Percentiles rank a stretch among this genome's conserved stretches.
phyloP scores from a whole-genome alignment of 176 grass and related monocot species.

The Rhynchospora breviuscula region DNA sequence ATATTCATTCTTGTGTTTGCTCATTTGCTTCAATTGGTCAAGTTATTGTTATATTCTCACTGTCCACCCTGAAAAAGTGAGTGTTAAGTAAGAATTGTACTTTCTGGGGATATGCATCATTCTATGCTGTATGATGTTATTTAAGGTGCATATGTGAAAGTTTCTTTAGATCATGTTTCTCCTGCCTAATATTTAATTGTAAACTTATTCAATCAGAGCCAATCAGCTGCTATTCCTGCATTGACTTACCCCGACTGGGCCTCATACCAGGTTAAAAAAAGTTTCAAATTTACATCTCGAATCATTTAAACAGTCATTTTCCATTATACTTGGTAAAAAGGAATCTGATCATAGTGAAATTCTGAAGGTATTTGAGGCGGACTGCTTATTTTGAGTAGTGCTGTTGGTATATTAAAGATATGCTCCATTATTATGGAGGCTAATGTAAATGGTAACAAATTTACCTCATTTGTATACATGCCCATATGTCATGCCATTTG shows the following conservation, averaged over 20 bases:
- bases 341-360: background rate
- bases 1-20: background rate
- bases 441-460: background rate
- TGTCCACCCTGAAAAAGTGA: background rate
- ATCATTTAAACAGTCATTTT: background rate
- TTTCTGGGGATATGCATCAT: background rate
- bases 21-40: background rate
- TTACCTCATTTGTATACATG: background rate
- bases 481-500: background rate
- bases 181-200: slow-evolving; percentile 11
- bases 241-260: slow-evolving; percentile 10
- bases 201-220: slow-evolving; percentile 9
- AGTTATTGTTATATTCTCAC: background rate
- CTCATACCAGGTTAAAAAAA: slow-evolving; percentile 18
- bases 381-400: background rate
- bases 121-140: background rate
- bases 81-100: background rate
- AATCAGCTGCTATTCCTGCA: slow-evolving; percentile 10
- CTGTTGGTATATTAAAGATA: background rate
- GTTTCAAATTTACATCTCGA: background rate
- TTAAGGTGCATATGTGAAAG: background rate
- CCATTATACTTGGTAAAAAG: background rate
- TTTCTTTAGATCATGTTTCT: background rate
- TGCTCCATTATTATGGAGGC: background rate
- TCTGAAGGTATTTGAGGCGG: background rate